Evolutionary conservation across 805 yeast species (phyloP).

Genomic region (Saccharomycopsis sp.): DNA sequence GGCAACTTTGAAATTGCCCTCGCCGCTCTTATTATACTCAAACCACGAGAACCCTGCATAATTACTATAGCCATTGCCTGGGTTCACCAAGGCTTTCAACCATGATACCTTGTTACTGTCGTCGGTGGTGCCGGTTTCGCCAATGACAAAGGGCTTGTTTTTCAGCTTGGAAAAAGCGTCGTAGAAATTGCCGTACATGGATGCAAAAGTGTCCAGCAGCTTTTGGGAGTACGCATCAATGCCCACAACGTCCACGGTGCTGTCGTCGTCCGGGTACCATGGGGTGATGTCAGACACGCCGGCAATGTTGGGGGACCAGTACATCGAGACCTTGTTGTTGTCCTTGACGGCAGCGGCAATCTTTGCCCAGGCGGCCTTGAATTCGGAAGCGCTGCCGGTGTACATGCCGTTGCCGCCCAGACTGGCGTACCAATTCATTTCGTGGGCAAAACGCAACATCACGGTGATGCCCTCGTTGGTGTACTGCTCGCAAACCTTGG

Average conservation of each 20-base stretch:
- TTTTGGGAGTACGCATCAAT: constrained; percentile 8
- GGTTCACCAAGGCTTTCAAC: constrained; percentile 1
- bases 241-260: constrained; percentile 12
- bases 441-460: constrained; percentile 11
- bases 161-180: constrained; percentile 1
- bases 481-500: constrained; percentile 4
- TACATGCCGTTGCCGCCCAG: neutral
- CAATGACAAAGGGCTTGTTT: constrained; percentile 9
- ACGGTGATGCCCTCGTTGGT: constrained; percentile 11
- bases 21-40: constrained; percentile 11
- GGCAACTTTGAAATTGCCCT: constrained; percentile 12
- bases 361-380: constrained; percentile 5
- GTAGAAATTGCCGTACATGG: constrained; percentile 1
- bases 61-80: neutral
- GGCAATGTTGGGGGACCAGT: constrained; percentile 6
- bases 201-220: constrained; percentile 5
- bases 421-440: constrained; percentile 8
- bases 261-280: constrained; percentile 13
- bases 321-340: constrained; percentile 9
- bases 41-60: constrained; percentile 9
- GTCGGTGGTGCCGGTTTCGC: constrained; percentile 9
- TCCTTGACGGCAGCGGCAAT: constrained; percentile 6
- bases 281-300: neutral
- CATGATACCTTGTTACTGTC: neutral
- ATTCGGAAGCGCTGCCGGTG: constrained; percentile 1